Evolutionary conservation across 345 rosid species (phyloP), one percentile per base, ranked within the genome.

Genomic region (Boechera retrofracta): DNA sequence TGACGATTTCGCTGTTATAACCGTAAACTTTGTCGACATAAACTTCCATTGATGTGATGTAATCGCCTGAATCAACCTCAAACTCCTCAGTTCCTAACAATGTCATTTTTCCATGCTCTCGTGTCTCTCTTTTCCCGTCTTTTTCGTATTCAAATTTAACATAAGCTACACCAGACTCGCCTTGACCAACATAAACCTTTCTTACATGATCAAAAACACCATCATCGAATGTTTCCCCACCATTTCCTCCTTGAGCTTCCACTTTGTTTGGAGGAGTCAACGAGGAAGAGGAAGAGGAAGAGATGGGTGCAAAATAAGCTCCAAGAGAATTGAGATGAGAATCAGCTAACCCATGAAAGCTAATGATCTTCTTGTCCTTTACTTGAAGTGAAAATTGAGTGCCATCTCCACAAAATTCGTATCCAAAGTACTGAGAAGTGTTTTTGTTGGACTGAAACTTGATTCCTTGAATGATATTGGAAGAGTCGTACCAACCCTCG

Each of bases 291-390:
- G 24, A 21, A n/a, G 71, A 49, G 4, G 69, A 45, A 0, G 75
- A 32, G 11, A 51, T 53, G 0, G 75, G 75, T 8, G 16, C 47
- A 10, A 79, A 74, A 16, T 79, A 74, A 39, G 78, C 79, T 68
- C 82, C 79, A 45, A 79, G 64, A 53, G 79, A 62, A 36, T 36
- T 69, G 39, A 79, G n/a, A 18, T 54, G 41, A 5, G 51, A 7
- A 2, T 31, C 74, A 1, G 67, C 42, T 1, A 68, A 72, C 3
- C 82, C 78, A 47, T 74, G 82, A 10, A 79, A 79, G 1, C 79
- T 67, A 5, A 79, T 33, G 6, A 79, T 79, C 71, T 74, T 79
- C 57, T 74, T 74, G 16, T 73, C 71, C 9, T 74, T 74, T 12
- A 62, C 75, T 41, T 54, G 6, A 36, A 74, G 79, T 52, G 69